Evolutionary conservation across 164 flowering plant species (phyloP), one percentile per base, ranked within the genome.

Genomic region (Tetracentron sinense): DNA sequence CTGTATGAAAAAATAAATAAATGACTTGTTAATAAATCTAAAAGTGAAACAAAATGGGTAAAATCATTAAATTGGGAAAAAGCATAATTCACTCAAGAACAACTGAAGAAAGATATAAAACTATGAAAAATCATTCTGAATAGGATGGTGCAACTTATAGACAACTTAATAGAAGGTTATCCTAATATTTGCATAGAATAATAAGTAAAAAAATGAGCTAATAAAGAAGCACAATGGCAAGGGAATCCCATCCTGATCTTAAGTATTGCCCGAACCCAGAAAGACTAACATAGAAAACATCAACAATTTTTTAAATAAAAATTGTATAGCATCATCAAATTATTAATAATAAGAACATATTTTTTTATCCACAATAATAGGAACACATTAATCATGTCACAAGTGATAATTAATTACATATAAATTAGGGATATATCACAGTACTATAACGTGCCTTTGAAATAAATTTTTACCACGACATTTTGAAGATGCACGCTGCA

Each of bases 1-100:
- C 99, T 95, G 74, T 33, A 56, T 1, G 27, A 53, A 56, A 54
- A 42, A 1, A 63, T 7, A 22, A 56, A n/a, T n/a, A n/a, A n/a
- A n/a, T 2, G 11, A 38, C 8, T 0, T 8, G 44, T 54, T 54
- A 67, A 29, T 28, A 42, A 22, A 48, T 0, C 16, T 29, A 31
- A 35, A 20, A 25, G 3, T 22, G 20, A 58, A 47, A 60, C 15
- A 8, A 15, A 27, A 53, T 2, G 29, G 10, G 6, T 53, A 53
- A 26, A 0, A 53, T 21, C 14, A 2, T 53, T 26, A 53, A 53
- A 19, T 25, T 14, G 26, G 14, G 56, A 27, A 14, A 26, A 53
- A 4, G 56, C 21, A 25, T 20, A 20, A 21, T 49, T 49, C n/a
- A 2, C 51, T 47, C 21, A 19, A 47, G 3, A 47, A 47, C 19